These are phyloP conservation scores for Amaranthus palmeri DNA, from an alignment of 148 eudicot genomes.

Conservation along the genomic window DNA sequence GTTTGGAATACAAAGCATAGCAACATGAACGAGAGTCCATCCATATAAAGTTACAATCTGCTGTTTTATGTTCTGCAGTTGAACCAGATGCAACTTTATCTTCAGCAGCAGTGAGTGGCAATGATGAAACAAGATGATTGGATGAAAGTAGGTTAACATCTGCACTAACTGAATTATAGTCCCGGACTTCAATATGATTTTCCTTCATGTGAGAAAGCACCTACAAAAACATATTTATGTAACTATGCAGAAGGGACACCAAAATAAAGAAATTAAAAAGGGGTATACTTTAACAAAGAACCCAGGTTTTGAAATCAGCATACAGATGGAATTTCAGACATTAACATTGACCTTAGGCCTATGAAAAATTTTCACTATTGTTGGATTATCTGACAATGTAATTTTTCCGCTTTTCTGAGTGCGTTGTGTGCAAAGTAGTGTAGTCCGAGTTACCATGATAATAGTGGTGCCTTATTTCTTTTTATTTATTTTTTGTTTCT, in stretches of 20 bases:
- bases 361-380: neutral
- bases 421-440: neutral
- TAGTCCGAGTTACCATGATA: too few relatives aligned
- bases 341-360: neutral
- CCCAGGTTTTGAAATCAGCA: neutral
- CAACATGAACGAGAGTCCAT: slow-evolving; percentile 74
- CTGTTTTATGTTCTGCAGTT: slow-evolving; percentile 27
- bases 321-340: neutral
- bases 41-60: slow-evolving; percentile 56
- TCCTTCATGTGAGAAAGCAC: slow-evolving; percentile 54
- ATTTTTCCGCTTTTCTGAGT: neutral
- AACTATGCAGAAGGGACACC: neutral
- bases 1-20: slow-evolving; percentile 80
- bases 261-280: neutral
- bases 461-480: too few relatives aligned
- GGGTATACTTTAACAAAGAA: neutral
- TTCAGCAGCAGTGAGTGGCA: slow-evolving; percentile 26
- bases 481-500: too few relatives aligned
- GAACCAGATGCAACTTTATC: slow-evolving; percentile 14
- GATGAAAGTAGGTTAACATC: slow-evolving; percentile 73
- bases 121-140: slow-evolving; percentile 48
- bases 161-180: slow-evolving; percentile 61
- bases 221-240: slow-evolving; percentile 30
- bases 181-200: slow-evolving; percentile 73
- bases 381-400: neutral